Evolutionary conservation across 2,329 filamentous ascomycete species (phyloP).

Genomic region (Fusarium graminum): DNA sequence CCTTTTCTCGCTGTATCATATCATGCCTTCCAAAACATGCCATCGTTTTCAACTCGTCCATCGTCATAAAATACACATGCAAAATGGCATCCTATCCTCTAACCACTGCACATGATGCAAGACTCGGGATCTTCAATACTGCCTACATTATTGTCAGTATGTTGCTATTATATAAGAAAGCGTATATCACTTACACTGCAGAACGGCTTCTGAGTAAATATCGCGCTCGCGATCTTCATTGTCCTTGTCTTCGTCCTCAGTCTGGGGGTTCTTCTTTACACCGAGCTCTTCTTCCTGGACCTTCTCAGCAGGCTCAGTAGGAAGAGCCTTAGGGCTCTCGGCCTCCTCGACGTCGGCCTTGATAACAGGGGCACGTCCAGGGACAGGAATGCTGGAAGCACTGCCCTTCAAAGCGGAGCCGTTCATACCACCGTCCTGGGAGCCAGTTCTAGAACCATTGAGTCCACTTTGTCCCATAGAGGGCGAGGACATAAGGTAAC

Average conservation of each 20-base stretch:
- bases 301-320: slow-evolving; percentile 76
- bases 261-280: slow-evolving; percentile 67
- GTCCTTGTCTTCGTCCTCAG: slow-evolving; percentile 79
- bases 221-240: slow-evolving; percentile 85
- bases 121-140: slow-evolving; percentile 97
- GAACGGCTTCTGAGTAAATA: slow-evolving; percentile 93
- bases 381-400: slow-evolving; percentile 77
- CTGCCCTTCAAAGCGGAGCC: slow-evolving; percentile 70
- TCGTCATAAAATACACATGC: slow-evolving; percentile 50
- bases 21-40: slow-evolving; percentile 45
- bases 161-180: not conserved
- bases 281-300: slow-evolving; percentile 74
- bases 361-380: slow-evolving; percentile 75
- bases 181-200: slow-evolving; percentile 76
- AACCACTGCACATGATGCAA: slow-evolving; percentile 98
- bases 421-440: slow-evolving; percentile 60
- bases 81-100: slow-evolving; percentile 48
- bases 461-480: slow-evolving; percentile 77
- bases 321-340: slow-evolving; percentile 82
- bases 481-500: slow-evolving; percentile 65
- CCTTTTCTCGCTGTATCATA: slow-evolving; percentile 38
- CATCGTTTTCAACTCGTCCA: slow-evolving; percentile 51
- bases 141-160: slow-evolving; percentile 64
- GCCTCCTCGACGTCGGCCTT: slow-evolving; percentile 83
- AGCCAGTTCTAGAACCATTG: slow-evolving; percentile 65